These are phyloP conservation scores for Phytophthora podocarpi DNA, from an alignment of 352 stramenopile species.

Conservation along the genomic window DNA sequence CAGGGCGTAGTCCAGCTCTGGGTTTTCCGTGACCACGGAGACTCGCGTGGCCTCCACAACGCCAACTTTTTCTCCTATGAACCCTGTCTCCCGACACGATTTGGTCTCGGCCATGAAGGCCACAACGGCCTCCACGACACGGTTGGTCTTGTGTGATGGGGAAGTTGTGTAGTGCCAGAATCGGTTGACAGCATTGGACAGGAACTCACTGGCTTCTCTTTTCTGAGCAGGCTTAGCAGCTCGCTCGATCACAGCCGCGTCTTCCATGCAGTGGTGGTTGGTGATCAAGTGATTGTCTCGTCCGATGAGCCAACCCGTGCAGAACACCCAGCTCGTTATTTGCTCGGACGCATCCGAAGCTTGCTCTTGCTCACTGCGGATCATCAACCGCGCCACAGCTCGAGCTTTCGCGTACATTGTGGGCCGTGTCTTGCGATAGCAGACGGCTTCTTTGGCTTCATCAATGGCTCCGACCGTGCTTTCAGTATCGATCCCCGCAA, in stretches of 20 bases:
- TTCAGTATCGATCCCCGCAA: constrained; percentile 28
- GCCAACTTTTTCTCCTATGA: constrained; percentile 41
- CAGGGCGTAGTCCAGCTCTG: constrained; percentile 63
- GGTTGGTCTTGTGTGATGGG: constrained; percentile 8
- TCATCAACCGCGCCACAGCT: constrained; percentile 60
- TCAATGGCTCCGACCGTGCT: constrained; percentile 50
- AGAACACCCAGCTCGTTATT: constrained; percentile 41
- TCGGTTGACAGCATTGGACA: constrained; percentile 30
- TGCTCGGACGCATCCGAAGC: constrained; percentile 2
- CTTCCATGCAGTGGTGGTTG: constrained; percentile 69
- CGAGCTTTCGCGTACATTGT: constrained; percentile 62
- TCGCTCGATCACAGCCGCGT: constrained; percentile 15
- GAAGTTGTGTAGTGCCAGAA: constrained; percentile 12
- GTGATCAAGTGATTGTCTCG: constrained; percentile 65
- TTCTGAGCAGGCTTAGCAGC: background rate
- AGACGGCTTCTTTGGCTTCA: constrained; percentile 63
- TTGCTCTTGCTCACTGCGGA: constrained; percentile 30
- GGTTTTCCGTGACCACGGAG: constrained; percentile 43
- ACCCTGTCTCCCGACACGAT: constrained; percentile 38
- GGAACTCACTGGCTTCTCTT: constrained; percentile 29
- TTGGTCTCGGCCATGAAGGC: constrained; percentile 69
- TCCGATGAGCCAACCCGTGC: constrained; percentile 70
- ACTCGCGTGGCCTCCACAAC: constrained; percentile 51
- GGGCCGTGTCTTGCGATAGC: constrained; percentile 54
- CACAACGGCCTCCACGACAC: constrained; percentile 33